Evolutionary conservation across 202 grass and related monocot genomes (phyloP), one percentile per base, ranked within the genome.

Genomic region (Carex arenaria): DNA sequence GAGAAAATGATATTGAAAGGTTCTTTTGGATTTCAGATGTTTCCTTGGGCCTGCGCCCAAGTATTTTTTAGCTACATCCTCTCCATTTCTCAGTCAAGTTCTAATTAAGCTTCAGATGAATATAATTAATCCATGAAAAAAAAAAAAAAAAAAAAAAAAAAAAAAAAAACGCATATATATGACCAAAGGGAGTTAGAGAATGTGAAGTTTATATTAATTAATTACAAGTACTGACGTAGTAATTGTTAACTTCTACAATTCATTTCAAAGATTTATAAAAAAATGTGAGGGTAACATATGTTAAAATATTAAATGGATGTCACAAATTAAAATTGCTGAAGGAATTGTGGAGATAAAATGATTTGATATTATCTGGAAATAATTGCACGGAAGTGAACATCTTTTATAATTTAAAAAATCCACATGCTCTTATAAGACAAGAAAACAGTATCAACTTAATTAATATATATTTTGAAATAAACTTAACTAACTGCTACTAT

Each of bases 11-110:
- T 55, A 57, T 77, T 77, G 43, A 54, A 82, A 82, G 61, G 61
- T 82, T 34, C 45, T 53, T 69, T 69, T 65, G 61, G 80, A 82
- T 54, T 56, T 34, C 13, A 34, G 63, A 82, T 20, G 80, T 82
- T 82, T 68, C 80, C 80, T 67, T 34, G 14, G 22, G 10, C 11
- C 17, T 69, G 64, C 80, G 38, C 80, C 80, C n/a, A 82, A 82
- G 80, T 82, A 82, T 69, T 32, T 82, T 34, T 31, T 5, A 53
- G 59, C 31, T 19, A 15, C 30, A 67, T 68, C 80, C 80, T 82
- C 80, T 34, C 80, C 62, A 82, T 69, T 80, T 65, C 3, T 4
- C 3, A 76, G 2, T 55, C 51, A 18, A 68, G 32, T 7, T 70
- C 15, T 12, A n/a, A n/a, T n/a, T n/a, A 8, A 31, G 13, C 23